Conservation (phyloP, 768 basidiomycete genomes). For the Macrolepiota albuminosa region DNA sequence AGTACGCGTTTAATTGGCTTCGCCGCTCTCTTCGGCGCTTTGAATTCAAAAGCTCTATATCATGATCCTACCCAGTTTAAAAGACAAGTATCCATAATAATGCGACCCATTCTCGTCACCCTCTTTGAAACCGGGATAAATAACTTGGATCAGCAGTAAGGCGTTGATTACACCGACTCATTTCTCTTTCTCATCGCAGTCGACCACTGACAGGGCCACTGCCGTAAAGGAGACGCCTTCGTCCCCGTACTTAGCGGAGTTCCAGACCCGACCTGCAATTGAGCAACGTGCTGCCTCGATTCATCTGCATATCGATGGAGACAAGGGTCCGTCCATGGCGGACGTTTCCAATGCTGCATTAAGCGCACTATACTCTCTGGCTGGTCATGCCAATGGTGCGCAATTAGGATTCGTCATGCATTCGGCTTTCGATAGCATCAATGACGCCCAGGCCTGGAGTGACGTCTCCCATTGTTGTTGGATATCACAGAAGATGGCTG, state of each 20-base stretch:
- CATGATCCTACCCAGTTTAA: conserved; percentile 67
- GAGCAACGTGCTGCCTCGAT: conserved; percentile 88
- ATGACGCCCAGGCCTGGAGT: conserved; percentile 58
- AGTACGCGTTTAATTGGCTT: conserved; percentile 86
- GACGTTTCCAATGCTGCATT: conserved; percentile 78
- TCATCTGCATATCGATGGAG: conserved; percentile 84
- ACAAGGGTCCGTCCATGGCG: conserved; percentile 68
- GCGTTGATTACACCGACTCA: conserved; percentile 10
- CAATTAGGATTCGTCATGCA: conserved; percentile 74
- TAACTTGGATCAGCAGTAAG: conserved; percentile 67
- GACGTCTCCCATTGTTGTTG: conserved; percentile 73
- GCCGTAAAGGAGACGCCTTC: conserved; percentile 64
- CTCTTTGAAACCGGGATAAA: conserved; percentile 58
- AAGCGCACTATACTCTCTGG: conserved; percentile 63
- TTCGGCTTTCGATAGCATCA: conserved; percentile 65
- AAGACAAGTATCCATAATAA: conserved; percentile 63
- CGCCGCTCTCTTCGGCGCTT: conserved; percentile 73
- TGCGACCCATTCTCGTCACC: conserved; percentile 66
- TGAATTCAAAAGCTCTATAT: conserved; percentile 83
- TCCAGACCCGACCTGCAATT: conserved; percentile 70
- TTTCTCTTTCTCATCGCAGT: conserved; percentile 4
- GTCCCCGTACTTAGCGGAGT: conserved; percentile 81
- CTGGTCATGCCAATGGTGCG: conserved; percentile 69
- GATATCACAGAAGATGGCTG: conserved; percentile 72
- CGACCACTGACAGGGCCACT: conserved; percentile 38